These are phyloP conservation scores for Aspergillus sp. DNA, from an alignment of 2,329 filamentous ascomycete species.

Conservation along the genomic window DNA sequence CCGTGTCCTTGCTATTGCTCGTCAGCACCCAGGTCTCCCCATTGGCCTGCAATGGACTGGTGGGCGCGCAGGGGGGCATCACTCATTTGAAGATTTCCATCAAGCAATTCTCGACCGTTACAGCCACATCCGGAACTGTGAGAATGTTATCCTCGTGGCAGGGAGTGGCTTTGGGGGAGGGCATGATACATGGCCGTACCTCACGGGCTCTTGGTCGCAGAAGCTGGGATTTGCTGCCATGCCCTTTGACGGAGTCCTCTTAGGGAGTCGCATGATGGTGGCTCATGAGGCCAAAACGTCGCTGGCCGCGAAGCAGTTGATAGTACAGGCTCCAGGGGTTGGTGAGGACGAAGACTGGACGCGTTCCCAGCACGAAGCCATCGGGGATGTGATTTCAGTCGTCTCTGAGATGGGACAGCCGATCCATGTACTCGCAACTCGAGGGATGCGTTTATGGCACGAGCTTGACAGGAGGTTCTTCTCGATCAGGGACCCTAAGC, in stretches of 20 bases:
- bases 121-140: constrained; percentile 75
- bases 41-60: constrained; percentile 91
- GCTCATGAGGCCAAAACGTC: constrained; percentile 89
- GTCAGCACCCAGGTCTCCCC: constrained; percentile 84
- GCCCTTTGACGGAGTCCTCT: constrained; percentile 88
- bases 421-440: constrained; percentile 98
- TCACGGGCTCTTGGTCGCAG: constrained; percentile 81
- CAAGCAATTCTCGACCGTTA: constrained; percentile 90
- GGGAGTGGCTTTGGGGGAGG: constrained; percentile 88
- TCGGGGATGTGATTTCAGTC: constrained; percentile 93
- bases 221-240: constrained; percentile 85
- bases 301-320: constrained; percentile 82
- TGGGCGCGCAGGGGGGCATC: constrained; percentile 86
- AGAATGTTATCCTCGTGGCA: constrained; percentile 83
- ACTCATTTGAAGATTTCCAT: constrained; percentile 93
- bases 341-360: constrained; percentile 71
- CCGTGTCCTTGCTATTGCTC: constrained; percentile 85
- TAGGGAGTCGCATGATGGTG: constrained; percentile 91
- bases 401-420: constrained; percentile 99
- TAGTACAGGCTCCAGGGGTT: constrained; percentile 79
- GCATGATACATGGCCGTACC: constrained; percentile 86
- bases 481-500: not conserved
- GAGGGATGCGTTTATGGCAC: constrained; percentile 52
- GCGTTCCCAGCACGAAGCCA: constrained; percentile 75
- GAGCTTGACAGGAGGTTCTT: constrained; percentile 5